Evolutionary conservation across 495 filamentous ascomycete genomes (phyloP).

Genomic region (Chaetomium fimeti): DNA sequence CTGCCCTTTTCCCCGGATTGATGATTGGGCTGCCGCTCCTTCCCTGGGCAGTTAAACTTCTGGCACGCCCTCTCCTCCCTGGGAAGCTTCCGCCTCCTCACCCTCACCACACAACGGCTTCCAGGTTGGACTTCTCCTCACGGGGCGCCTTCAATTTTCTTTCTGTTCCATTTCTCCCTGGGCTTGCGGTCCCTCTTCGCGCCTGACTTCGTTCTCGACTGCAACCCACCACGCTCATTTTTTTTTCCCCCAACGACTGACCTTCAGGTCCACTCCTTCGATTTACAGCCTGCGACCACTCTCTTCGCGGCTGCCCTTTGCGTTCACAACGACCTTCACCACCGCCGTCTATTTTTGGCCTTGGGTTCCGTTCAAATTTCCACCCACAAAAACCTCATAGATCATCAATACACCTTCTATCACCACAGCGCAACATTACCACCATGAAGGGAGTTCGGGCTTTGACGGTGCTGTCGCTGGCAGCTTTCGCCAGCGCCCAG

Average conservation of each 20-base stretch:
- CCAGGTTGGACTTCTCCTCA: conserved; percentile 10
- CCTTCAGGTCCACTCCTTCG: not conserved
- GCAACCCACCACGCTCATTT: conserved; percentile 21
- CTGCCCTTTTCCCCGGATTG: conserved; percentile 8
- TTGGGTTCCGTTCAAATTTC: not conserved
- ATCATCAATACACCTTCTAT: not conserved
- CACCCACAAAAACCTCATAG: not conserved
- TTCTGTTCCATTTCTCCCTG: conserved; percentile 4
- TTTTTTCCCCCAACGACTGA: not conserved
- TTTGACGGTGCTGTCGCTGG: conserved; percentile 28
- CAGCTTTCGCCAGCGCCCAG: conserved; percentile 27
- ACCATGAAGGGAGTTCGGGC: conserved; percentile 29
- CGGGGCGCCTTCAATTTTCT: conserved; percentile 15
- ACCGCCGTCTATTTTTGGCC: not conserved
- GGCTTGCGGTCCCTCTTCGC: conserved; percentile 6
- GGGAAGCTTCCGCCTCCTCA: not conserved
- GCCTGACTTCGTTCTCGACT: conserved; percentile 4
- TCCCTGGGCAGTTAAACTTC: conserved; percentile 18
- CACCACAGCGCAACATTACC: not conserved
- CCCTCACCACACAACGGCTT: conserved; percentile 2
- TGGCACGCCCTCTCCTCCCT: conserved; percentile 4
- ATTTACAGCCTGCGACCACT: conserved; percentile 22
- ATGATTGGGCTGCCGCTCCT: conserved; percentile 3
- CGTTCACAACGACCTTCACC: not conserved
- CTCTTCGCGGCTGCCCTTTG: conserved; percentile 9